Evolutionary conservation across 345 rosid species (phyloP).

Genomic region (Eucalyptus leucophloia): DNA sequence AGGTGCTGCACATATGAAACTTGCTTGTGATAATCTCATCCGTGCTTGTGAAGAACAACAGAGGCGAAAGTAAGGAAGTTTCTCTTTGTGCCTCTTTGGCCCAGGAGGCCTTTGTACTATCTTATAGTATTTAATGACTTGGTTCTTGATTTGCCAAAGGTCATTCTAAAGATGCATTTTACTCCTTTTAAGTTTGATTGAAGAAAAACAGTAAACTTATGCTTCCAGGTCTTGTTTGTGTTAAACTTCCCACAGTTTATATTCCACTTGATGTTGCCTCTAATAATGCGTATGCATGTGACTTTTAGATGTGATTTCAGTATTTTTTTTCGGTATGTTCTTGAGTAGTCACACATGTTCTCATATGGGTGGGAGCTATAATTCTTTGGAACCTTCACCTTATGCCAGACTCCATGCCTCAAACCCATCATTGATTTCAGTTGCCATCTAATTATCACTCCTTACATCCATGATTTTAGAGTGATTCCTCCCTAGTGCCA

Average conservation of each 20-base stretch:
- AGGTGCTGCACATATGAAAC: constrained; percentile 35
- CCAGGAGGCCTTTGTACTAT: neutral
- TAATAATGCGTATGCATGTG: neutral
- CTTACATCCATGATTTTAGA: neutral
- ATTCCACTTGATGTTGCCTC: neutral
- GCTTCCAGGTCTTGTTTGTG: neutral
- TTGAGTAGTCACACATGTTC: neutral
- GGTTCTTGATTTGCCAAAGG: neutral
- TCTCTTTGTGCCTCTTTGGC: neutral
- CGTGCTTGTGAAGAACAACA: constrained; percentile 18
- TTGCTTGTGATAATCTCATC: constrained; percentile 18
- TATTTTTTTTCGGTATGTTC: neutral
- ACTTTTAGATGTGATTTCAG: neutral
- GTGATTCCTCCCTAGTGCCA: neutral
- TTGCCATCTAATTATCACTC: neutral
- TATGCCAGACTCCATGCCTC: neutral
- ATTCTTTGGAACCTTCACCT: neutral
- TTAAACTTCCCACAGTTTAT: neutral
- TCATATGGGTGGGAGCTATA: neutral
- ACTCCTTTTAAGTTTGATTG: neutral
- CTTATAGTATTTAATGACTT: neutral
- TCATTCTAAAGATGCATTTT: neutral
- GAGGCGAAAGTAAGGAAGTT: constrained; percentile 7
- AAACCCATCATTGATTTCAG: neutral
- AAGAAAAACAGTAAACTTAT: neutral